A percentile compares a stretch with the other conserved stretches of the same genome.
Conservation (phyloP, 2,329 filamentous ascomycete species). For the Colletotrichum orbiculare region DNA sequence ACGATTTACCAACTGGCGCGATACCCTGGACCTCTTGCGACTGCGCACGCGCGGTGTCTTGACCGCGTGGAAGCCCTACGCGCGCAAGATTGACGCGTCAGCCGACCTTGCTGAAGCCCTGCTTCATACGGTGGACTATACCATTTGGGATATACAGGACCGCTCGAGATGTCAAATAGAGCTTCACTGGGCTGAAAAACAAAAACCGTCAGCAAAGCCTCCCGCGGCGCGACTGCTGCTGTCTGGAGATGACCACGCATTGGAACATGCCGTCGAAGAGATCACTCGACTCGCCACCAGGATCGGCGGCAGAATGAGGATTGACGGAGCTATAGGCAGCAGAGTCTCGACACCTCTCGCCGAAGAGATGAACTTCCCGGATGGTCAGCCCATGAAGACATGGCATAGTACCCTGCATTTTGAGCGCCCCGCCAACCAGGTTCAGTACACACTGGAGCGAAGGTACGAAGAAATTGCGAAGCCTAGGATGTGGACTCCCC, state of each 20-base stretch:
- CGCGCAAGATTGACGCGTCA: constrained; percentile 42
- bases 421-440: constrained; percentile 16
- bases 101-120: constrained; percentile 30
- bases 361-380: background rate
- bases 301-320: background rate
- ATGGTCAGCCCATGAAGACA: background rate
- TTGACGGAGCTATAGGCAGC: constrained; percentile 13
- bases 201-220: background rate
- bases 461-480: constrained; percentile 52
- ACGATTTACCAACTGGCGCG: constrained; percentile 52
- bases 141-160: constrained; percentile 46
- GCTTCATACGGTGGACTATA: constrained; percentile 37
- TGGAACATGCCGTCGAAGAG: constrained; percentile 26
- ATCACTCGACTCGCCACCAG: constrained; percentile 16
- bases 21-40: constrained; percentile 51
- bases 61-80: constrained; percentile 35
- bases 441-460: background rate
- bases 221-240: constrained; percentile 14
- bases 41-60: constrained; percentile 46
- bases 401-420: constrained; percentile 19
- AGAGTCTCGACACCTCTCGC: background rate
- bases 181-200: constrained; percentile 26
- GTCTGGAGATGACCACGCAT: constrained; percentile 29
- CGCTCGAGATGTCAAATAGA: constrained; percentile 39
- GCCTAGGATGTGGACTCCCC: constrained; percentile 54